These are phyloP conservation scores for Prunus armeniaca DNA, from an alignment of 306 rosid genomes.

Conservation along the genomic window DNA sequence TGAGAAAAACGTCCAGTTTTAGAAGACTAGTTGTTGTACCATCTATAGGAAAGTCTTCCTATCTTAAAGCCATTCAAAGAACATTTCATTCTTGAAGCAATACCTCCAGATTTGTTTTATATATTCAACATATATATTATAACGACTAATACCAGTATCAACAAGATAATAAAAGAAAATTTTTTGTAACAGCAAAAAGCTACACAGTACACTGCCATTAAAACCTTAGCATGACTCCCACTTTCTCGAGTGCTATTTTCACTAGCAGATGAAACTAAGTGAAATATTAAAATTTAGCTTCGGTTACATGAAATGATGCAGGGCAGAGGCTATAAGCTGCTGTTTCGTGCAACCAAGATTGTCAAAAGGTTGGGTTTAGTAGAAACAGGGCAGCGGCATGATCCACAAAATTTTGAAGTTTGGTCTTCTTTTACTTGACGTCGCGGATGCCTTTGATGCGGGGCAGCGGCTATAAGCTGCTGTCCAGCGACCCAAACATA, in stretches of 20 bases:
- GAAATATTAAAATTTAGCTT: background rate
- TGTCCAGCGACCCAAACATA: no score
- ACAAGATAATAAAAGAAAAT: no score
- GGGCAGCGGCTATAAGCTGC: no score
- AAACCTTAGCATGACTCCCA: background rate
- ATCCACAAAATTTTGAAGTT: no score
- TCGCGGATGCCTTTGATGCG: no score
- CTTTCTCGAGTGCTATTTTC: background rate
- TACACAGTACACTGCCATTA: background rate
- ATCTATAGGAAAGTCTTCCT: background rate
- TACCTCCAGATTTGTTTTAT: background rate
- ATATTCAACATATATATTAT: background rate
- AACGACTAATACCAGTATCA: background rate
- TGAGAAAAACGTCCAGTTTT: background rate
- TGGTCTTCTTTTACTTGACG: no score
- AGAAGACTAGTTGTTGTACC: background rate
- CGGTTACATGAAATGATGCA: background rate
- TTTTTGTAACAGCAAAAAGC: background rate
- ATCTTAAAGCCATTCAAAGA: background rate
- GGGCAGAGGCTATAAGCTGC: no score
- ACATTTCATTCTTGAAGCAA: background rate
- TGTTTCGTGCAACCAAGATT: no score
- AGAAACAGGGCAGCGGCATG: no score
- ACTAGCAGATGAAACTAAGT: background rate
- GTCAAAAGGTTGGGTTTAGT: no score